Base-by-base conservation (phyloP, 805 yeast genomes). In the Ogataea methanolica region DNA sequence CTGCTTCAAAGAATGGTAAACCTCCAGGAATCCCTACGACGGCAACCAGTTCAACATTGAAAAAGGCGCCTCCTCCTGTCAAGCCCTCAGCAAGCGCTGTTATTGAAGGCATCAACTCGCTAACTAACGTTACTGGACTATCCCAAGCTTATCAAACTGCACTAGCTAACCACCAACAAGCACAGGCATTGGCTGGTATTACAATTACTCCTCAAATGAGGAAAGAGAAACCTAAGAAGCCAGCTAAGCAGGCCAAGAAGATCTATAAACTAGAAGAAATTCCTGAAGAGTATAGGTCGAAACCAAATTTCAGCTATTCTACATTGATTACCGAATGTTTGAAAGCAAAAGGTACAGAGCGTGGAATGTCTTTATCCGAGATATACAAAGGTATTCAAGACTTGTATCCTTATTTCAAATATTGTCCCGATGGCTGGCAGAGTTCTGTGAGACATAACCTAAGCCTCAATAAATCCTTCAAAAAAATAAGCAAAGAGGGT, bases 341-440 rank as follows among this genome's bases (percentile, higher is more conserved):
- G 51, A 76, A 86, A 51, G 78, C 83, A 37, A 78, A 77, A 53
- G 79, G 85, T 0, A 78, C 83, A 0, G 80, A 78, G 31, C 74
- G 80, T 42, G 96, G 96, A 23, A 79, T 89, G 80, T 81, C 91
- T 1, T 69, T 86, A 38, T 82, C 90, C 0, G 97, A 91, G 53
- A 88, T 94, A 41, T 85, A 89, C 66, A 85, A 85, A 45, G 88
- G 89, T 1, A 90, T 94, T 42, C 86, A 87, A 65, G 95, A 88
- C 39, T 66, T 87, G 12, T 92, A 85, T 66, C 98, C 98, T 2
- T 94, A 88, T 69, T 94, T 88, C 68, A 79, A 83, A 58, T 92
- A 88, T 67, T 91, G 97, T 59, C 92, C 96, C 0, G 96, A 90
- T 65, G 98, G 98, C 3, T 94, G 99, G 99, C 99, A 94, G 69